A percentile compares a stretch with the other conserved stretches of the same genome.
Evolutionary conservation across 169 alveolate genomes (phyloP).

Genomic region (Eimeria maxima): DNA sequence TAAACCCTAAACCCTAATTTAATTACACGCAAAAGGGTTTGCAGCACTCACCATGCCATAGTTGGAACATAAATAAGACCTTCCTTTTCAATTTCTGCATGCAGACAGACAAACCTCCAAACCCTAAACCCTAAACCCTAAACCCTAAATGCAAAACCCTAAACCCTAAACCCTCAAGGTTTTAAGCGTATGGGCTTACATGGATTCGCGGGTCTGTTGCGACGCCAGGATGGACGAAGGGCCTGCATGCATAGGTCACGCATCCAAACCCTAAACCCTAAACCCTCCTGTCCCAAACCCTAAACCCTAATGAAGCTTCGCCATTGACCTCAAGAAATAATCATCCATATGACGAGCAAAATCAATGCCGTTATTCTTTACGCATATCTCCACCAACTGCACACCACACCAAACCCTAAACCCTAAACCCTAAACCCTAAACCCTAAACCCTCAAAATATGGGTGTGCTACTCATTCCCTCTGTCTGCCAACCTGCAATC

Average conservation of each 20-base stretch:
- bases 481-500: neutral
- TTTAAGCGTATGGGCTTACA: neutral
- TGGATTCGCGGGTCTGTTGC: constrained; percentile 62
- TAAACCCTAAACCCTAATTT: constrained; percentile 1
- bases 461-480: too few relatives aligned
- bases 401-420: constrained; percentile 13
- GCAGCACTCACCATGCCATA: constrained; percentile 61
- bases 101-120: neutral
- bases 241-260: neutral
- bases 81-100: constrained; percentile 20
- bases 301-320: constrained; percentile 31
- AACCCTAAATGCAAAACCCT: neutral
- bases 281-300: constrained; percentile 2
- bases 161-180: neutral
- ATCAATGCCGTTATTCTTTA: constrained; percentile 27
- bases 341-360: constrained; percentile 42
- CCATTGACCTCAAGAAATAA: constrained; percentile 12
- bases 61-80: constrained; percentile 38
- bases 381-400: constrained; percentile 46
- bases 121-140: neutral
- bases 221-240: constrained; percentile 57
- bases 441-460: neutral
- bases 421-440: constrained; percentile 49
- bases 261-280: neutral
- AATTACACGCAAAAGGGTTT: neutral